Conservation (phyloP, 192 early-diverging fungal genomes). For the Mortierella alpina region DNA sequence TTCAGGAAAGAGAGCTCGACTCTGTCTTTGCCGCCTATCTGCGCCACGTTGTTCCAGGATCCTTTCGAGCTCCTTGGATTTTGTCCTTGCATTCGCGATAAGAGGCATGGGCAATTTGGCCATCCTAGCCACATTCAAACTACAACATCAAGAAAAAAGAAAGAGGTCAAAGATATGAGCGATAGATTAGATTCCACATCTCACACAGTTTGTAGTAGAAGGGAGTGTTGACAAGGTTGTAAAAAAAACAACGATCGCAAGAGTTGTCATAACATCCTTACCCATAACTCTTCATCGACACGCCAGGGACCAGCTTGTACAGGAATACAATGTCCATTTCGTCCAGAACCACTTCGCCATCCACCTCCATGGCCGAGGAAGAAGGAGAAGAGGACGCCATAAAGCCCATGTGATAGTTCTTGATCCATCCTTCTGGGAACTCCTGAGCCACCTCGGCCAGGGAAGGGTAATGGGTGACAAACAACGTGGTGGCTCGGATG, state of each 20-base stretch:
- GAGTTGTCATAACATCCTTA: too few species aligned
- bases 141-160: conserved; percentile 14
- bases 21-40: neutral
- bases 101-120: conserved; percentile 67
- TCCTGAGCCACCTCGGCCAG: conserved; percentile 59
- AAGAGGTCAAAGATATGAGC: neutral
- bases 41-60: conserved; percentile 27
- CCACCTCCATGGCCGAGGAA: conserved; percentile 1
- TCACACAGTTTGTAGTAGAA: neutral
- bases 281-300: conserved; percentile 76
- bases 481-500: conserved; percentile 67
- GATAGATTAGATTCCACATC: neutral
- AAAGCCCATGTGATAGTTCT: conserved; percentile 66
- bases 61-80: conserved; percentile 62
- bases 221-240: neutral
- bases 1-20: neutral
- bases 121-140: conserved; percentile 79
- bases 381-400: conserved; percentile 52
- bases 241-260: too few species aligned
- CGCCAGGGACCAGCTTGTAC: conserved; percentile 74
- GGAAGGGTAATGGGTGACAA: conserved; percentile 87
- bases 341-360: conserved; percentile 7
- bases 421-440: conserved; percentile 31
- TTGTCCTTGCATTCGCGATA: conserved; percentile 61
- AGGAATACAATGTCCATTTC: conserved; percentile 70